Evolutionary conservation across 176 grass and related monocot species (phyloP).

Genomic region (Tillandsia leiboldiana): DNA sequence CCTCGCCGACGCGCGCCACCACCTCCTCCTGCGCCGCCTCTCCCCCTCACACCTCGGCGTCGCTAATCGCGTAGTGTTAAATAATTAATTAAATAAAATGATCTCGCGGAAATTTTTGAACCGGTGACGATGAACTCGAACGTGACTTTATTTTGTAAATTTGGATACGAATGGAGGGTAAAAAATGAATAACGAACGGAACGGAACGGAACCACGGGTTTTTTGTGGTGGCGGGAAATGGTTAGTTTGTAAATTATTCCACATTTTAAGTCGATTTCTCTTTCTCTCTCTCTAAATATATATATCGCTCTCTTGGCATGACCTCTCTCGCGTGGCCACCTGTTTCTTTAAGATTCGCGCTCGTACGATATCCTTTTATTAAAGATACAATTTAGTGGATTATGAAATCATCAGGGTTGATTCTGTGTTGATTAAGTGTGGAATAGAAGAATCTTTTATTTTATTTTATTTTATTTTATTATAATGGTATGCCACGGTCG

Average conservation of each 20-base stretch:
- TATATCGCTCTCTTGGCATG: background rate
- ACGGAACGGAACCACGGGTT: background rate
- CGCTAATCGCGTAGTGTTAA: constrained; percentile 37
- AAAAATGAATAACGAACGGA: too few relatives aligned
- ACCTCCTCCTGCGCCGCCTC: constrained; percentile 18
- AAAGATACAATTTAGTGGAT: constrained; percentile 19
- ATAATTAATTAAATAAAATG: background rate
- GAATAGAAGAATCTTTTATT: background rate
- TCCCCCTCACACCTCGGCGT: constrained; percentile 26
- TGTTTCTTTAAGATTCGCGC: constrained; percentile 2
- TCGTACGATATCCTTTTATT: background rate
- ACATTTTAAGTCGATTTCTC: background rate
- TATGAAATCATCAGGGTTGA: background rate
- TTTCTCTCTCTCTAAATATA: background rate
- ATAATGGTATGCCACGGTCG: background rate
- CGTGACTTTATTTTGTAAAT: background rate
- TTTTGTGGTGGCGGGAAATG: background rate
- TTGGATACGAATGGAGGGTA: background rate
- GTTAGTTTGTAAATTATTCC: background rate
- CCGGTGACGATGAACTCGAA: background rate
- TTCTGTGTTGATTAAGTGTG: background rate
- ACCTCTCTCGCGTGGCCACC: background rate
- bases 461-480: background rate
- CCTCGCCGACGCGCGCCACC: constrained; percentile 22
- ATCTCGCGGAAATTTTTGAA: background rate